Evolutionary conservation across 192 early-diverging fungal species (phyloP).

Genomic region (Coemansia sp.): DNA sequence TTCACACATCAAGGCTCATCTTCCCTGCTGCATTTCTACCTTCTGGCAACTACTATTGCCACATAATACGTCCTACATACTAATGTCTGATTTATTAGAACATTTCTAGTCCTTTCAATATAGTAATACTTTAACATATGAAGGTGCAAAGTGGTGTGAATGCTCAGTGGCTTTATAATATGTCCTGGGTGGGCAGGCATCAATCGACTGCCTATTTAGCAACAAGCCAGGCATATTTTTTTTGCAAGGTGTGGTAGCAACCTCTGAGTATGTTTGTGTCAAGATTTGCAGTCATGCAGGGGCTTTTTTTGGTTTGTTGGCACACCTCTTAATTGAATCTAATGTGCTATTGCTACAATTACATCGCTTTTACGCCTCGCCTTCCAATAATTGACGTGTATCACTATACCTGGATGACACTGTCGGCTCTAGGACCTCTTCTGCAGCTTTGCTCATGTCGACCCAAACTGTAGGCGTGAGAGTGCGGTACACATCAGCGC

Average conservation of each 20-base stretch:
- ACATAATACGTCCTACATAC: slow-evolving; percentile 1
- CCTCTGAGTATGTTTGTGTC: neutral
- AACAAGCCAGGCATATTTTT: neutral
- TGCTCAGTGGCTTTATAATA: neutral
- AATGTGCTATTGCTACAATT: neutral
- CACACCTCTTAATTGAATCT: neutral
- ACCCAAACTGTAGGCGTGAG: neutral
- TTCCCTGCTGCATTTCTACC: slow-evolving; percentile 2
- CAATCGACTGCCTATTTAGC: neutral
- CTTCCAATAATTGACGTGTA: neutral
- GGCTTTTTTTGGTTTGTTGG: neutral
- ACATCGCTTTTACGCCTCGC: neutral
- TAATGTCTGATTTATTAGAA: slow-evolving; percentile 6
- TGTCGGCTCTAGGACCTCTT: neutral
- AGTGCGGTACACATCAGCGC: slow-evolving; percentile 7
- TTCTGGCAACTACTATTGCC: neutral
- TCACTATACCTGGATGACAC: neutral
- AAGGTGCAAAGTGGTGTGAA: neutral
- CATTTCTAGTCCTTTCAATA: slow-evolving; percentile 1
- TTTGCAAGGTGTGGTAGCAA: neutral
- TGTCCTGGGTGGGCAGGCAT: neutral
- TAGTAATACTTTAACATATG: neutral
- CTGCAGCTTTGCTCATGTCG: neutral
- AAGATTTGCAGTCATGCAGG: neutral
- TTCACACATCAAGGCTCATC: neutral